Evolutionary conservation across 2,329 filamentous ascomycete species (phyloP).

Genomic region (Botrytis tulipae): DNA sequence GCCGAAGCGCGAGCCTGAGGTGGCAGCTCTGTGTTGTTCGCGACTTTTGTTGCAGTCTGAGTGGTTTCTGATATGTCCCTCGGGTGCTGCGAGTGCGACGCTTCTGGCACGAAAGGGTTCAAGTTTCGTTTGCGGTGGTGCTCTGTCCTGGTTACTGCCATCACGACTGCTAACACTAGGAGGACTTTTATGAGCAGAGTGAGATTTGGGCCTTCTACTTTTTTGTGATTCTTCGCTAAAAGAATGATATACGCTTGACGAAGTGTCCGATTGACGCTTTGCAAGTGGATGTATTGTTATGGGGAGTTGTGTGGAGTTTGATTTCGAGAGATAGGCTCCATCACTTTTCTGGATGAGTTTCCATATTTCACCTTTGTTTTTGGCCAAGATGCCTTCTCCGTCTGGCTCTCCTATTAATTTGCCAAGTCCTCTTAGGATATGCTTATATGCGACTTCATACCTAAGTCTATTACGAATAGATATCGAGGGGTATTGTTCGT

Average conservation of each 20-base stretch:
- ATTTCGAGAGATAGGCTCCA: background rate
- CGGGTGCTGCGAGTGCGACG: background rate
- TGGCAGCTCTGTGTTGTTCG: background rate
- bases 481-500: background rate
- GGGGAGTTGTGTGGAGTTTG: background rate
- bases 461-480: background rate
- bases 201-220: background rate
- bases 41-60: background rate
- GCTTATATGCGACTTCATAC: background rate
- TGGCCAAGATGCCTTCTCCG: background rate
- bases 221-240: background rate
- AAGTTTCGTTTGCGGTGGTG: background rate
- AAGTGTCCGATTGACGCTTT: background rate
- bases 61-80: rapidly evolving
- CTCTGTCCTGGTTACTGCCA: background rate
- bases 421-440: background rate
- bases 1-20: background rate
- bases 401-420: background rate
- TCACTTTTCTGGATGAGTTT: background rate
- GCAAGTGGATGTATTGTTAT: background rate
- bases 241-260: background rate
- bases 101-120: background rate
- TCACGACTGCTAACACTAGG: background rate
- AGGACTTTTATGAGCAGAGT: background rate
- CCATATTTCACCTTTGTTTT: background rate